Evolutionary conservation across 1,284 basidiomycete species (phyloP), one percentile per base, ranked within the genome.

Genomic region (Schizophyllum commune): DNA sequence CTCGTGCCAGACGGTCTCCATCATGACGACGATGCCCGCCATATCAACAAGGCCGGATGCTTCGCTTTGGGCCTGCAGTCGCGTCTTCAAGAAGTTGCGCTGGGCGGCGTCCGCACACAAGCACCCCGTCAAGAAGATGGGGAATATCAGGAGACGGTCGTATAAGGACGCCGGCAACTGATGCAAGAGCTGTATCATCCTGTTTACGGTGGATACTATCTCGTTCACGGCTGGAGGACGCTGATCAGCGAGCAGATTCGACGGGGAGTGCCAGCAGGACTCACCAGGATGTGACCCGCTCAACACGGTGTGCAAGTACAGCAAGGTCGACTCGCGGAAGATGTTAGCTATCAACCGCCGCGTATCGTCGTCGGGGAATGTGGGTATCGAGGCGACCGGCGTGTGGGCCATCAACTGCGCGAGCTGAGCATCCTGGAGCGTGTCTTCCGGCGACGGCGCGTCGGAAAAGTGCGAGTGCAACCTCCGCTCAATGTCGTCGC

Each of bases 241-340:
- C 47, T 47, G 63, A 69, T 62, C 61, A 67, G 61, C 62, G n/a
- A 58, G 22, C 32, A 32, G 32, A 33, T 15, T 55, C 33, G 27
- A 55, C 60, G 55, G 65, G 55, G 60, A 52, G 55, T 59, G 32
- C 59, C 22, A 3, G 58, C 61, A 62, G 65, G 66, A 71, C 80
- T 67, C 73, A 90, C 88, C 84, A 67, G 85, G 83, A 64, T 81
- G 79, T 11, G 86, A 75, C 33, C 85, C 88, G 65, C 82, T 88
- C 60, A 90, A 71, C 22, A 93, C 81, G 15, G 84, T 87, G 67
- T 90, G 81, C 64, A 92, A 76, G 69, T 88, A 90, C 60, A 92
- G 72, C 61, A 86, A 65, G 4, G 85, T 86, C 4, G 85, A 74
- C 71, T 91, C 89, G 59, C 81, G 80, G 74, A 85, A 90, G 64